These are phyloP conservation scores for Friedmanniomyces simplex DNA, from an alignment of 495 filamentous ascomycete genomes.

Conservation along the genomic window DNA sequence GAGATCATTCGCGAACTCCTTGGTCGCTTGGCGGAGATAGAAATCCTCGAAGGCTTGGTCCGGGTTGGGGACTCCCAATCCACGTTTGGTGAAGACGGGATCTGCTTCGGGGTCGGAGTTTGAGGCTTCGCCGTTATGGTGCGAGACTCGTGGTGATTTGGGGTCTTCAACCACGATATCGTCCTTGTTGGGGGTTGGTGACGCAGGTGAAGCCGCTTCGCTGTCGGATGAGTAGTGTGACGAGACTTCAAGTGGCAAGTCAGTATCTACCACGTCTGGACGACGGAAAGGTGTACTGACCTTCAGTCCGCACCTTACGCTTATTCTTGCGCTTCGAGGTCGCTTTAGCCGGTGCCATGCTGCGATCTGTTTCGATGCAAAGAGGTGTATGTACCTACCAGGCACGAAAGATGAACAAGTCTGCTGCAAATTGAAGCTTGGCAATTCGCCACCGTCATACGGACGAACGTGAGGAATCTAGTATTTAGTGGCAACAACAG, in stretches of 20 bases:
- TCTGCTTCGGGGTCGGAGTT: too few species aligned
- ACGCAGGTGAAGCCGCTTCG: neutral
- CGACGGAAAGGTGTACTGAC: neutral
- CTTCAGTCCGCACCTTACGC: constrained; percentile 1
- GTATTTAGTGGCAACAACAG: too few species aligned
- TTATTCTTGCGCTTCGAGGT: neutral
- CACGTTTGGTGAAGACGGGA: neutral
- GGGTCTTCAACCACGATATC: neutral
- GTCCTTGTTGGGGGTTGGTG: neutral
- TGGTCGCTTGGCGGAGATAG: constrained; percentile 20
- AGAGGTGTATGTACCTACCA: too few species aligned
- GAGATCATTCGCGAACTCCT: constrained; percentile 23
- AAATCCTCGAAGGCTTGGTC: constrained; percentile 17
- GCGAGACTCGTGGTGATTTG: neutral
- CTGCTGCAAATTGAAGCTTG: too few species aligned
- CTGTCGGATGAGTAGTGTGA: neutral
- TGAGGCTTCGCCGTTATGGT: neutral
- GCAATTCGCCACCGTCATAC: too few species aligned
- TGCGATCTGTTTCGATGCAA: neutral
- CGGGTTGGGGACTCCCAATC: neutral
- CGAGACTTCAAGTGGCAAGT: neutral
- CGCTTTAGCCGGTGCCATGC: neutral
- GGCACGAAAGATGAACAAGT: too few species aligned
- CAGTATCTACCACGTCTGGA: too few species aligned
- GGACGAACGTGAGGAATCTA: too few species aligned